These are phyloP conservation scores for Magnusiomyces sp. DNA, from an alignment of 1,139 yeast species.

Conservation along the genomic window DNA sequence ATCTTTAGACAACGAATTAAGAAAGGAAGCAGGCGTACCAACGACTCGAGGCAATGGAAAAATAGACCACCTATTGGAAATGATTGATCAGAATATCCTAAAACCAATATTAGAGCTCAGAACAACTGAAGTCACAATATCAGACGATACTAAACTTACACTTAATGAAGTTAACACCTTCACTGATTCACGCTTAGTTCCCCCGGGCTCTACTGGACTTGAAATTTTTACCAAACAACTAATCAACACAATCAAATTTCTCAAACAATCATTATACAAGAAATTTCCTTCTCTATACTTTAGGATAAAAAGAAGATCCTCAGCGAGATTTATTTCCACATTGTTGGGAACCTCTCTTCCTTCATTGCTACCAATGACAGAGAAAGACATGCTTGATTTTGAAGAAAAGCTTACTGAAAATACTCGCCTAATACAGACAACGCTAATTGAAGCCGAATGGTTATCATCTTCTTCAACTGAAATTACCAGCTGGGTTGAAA, in stretches of 20 bases:
- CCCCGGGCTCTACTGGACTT: neutral
- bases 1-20: slow-evolving; percentile 3
- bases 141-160: too few species aligned
- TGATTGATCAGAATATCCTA: slow-evolving; percentile 19
- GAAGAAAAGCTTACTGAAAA: slow-evolving; percentile 18
- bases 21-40: neutral
- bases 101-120: slow-evolving; percentile 19
- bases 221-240: slow-evolving; percentile 15
- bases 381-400: slow-evolving; percentile 18
- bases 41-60: slow-evolving; percentile 11
- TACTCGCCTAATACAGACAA: slow-evolving; percentile 13
- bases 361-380: slow-evolving; percentile 20
- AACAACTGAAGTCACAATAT: slow-evolving; percentile 8
- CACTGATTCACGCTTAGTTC: too few species aligned
- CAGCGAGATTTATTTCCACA: slow-evolving; percentile 18
- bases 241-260: slow-evolving; percentile 17
- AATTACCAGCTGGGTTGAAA: slow-evolving; percentile 2
- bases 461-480: slow-evolving; percentile 15
- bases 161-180: too few species aligned
- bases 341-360: slow-evolving; percentile 20
- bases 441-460: slow-evolving; percentile 11
- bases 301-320: slow-evolving; percentile 20
- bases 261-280: slow-evolving; percentile 15
- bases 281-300: slow-evolving; percentile 15
- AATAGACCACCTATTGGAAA: slow-evolving; percentile 18